Conservation (phyloP, 805 yeast species). For the Starmerella bacillaris region DNA sequence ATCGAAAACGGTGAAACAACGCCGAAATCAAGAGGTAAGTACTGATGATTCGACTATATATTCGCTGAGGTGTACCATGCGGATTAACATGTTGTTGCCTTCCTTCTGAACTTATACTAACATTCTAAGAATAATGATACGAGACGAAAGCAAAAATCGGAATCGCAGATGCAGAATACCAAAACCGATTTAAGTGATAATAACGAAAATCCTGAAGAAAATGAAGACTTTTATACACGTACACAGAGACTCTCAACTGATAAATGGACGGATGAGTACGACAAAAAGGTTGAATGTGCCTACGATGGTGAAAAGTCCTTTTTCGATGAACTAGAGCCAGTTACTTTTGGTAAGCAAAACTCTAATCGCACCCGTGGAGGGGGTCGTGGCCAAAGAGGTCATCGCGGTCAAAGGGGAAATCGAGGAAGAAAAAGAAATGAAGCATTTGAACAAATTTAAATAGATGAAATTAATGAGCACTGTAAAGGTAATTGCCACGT, state of each 20-base stretch:
- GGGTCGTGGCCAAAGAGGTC: constrained; percentile 9
- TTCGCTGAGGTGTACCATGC: constrained; percentile 18
- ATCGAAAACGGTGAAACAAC: no score
- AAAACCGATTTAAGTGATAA: constrained; percentile 16
- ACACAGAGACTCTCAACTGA: constrained; percentile 8
- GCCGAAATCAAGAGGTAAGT: constrained; percentile 15
- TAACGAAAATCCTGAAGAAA: constrained; percentile 18
- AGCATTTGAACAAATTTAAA: no score
- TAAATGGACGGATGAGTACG: constrained; percentile 10
- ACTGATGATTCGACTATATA: constrained; percentile 16
- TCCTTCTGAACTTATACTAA: constrained; percentile 27
- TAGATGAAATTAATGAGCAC: no score
- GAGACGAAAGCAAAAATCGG: no score
- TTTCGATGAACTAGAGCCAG: constrained; percentile 69
- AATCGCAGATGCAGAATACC: constrained; percentile 15
- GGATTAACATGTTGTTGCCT: constrained; percentile 26
- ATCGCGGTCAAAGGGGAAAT: not conserved
- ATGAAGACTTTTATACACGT: constrained; percentile 10
- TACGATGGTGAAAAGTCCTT: constrained; percentile 75
- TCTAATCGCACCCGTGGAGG: constrained; percentile 10
- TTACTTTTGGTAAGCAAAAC: constrained; percentile 21
- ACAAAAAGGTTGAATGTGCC: constrained; percentile 20
- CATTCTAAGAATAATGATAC: constrained; percentile 14
- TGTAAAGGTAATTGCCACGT: no score
- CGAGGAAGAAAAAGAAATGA: not conserved